Percentiles rank a stretch among this genome's conserved stretches.
Evolutionary conservation across 2,329 filamentous ascomycete species (phyloP).

Genomic region (Hymenoscyphus fraxineus): DNA sequence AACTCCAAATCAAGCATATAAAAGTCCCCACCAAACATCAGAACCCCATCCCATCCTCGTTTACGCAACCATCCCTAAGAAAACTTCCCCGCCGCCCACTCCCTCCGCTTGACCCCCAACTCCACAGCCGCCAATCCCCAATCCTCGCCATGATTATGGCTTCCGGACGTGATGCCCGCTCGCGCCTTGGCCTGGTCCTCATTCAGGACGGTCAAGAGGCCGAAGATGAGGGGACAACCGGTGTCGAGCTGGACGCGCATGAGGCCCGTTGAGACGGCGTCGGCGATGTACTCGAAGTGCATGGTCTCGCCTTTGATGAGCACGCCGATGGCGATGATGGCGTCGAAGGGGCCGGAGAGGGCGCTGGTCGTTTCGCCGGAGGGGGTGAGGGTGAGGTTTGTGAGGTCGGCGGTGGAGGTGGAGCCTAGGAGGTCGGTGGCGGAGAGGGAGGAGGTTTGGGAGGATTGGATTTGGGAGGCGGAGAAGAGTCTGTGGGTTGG

Average conservation of each 20-base stretch:
- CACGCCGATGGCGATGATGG: conserved; percentile 90
- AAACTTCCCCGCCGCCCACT: conserved; percentile 58
- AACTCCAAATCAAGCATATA: background rate
- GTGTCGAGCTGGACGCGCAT: conserved; percentile 93
- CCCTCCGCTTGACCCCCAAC: conserved; percentile 80
- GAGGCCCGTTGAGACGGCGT: conserved; percentile 82
- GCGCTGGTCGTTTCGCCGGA: conserved; percentile 38
- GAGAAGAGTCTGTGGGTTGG: conserved; percentile 63
- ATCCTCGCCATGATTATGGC: conserved; percentile 95
- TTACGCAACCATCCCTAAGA: conserved; percentile 2
- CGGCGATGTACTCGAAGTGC: conserved; percentile 99
- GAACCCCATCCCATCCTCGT: background rate
- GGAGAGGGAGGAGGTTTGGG: conserved; percentile 54
- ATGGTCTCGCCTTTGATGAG: conserved; percentile 98
- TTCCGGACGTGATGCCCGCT: conserved; percentile 74
- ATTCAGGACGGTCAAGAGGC: conserved; percentile 80
- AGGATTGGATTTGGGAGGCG: conserved; percentile 79
- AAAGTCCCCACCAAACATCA: background rate
- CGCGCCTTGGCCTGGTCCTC: conserved; percentile 85
- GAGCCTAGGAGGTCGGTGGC: conserved; percentile 74
- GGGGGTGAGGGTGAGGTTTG: conserved; percentile 41
- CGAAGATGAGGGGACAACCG: conserved; percentile 86
- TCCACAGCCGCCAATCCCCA: conserved; percentile 95
- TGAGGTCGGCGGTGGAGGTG: conserved; percentile 61
- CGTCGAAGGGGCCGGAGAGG: conserved; percentile 72